Base-by-base conservation (phyloP, 805 yeast species). In the Pichia ethanolica region DNA sequence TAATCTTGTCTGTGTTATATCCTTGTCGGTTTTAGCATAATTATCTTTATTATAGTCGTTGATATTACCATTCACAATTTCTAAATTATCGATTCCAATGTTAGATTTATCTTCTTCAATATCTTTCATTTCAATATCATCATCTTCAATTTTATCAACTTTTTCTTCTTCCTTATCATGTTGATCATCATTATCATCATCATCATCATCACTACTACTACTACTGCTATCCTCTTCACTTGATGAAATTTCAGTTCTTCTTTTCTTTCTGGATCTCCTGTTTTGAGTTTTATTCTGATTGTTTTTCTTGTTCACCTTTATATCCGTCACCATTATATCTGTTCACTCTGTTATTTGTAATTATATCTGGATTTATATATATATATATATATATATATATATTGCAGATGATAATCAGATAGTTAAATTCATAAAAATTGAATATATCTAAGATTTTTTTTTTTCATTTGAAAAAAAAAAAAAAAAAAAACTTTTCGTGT, bases 191-290 rank as follows among this genome's bases (percentile, higher is more conserved):
- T 20, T 26, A 49, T 48, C 43, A 59, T 58, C 55, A 14, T 54
- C 56, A 32, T 53, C 56, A 12, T 49, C 52, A 34, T 33, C 34
- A 27, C 26, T 30, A 20, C 44, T 42, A 14, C 41, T 38, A 41
- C 47, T 25, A 32, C 47, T 42, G 30, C 49, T 46, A 12, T 79
- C 73, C 25, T 53, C 56, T 14, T 53, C 56, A 41, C 56, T 52
- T 0, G 86, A 82, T 33, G 81, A 78, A 56, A 82, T 89, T 46
- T 83, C 88, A 0, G 91, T 84, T 81, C 90, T 83, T 78, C 89
- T 81, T 79, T 83, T 84, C 76, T 83, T 83, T 60, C 83, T 73
- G 54, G 86, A 77, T 58, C 86, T 73, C 54, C 78, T 71, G 44
- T 63, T 47, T 10, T 27, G 35, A n/a, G 36, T 11, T n/a, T n/a